These are phyloP conservation scores for Carpinus viminea DNA, from an alignment of 306 rosid genomes.

Conservation along the genomic window DNA sequence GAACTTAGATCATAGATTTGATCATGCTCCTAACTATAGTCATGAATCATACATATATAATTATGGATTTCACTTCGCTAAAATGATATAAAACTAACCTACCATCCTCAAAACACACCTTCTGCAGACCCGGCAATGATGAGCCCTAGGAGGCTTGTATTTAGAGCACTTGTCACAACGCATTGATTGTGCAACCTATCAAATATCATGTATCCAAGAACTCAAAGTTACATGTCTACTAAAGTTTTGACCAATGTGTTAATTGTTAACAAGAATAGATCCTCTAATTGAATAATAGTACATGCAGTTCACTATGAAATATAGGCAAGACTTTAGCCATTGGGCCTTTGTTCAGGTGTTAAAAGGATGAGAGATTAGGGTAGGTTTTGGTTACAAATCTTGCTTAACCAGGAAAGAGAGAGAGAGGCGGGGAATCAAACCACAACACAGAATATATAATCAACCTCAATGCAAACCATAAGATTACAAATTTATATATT, in stretches of 20 bases:
- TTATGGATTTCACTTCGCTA: background rate
- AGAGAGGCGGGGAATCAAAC: background rate
- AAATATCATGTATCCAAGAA: conserved; percentile 21
- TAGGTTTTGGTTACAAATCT: background rate
- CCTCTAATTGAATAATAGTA: background rate
- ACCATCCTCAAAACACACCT: conserved; percentile 94
- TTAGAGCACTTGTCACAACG: conserved; percentile 74
- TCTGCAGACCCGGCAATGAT: conserved; percentile 91
- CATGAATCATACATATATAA: background rate
- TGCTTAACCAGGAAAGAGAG: background rate
- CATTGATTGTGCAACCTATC: conserved; percentile 46
- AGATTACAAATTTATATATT: too few species aligned
- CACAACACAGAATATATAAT: too few species aligned
- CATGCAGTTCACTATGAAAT: background rate
- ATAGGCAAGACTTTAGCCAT: background rate
- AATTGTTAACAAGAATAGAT: background rate
- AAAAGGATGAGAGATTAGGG: background rate
- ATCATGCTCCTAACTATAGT: conserved; percentile 14
- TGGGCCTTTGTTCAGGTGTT: background rate
- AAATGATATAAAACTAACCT: conserved; percentile 39
- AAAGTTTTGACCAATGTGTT: background rate
- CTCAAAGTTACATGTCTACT: conserved; percentile 16
- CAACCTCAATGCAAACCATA: too few species aligned
- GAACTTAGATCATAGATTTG: conserved; percentile 3
- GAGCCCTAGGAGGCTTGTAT: conserved; percentile 89